A percentile compares a stretch with the other conserved stretches of the same genome.
These are phyloP conservation scores for Mycena venus DNA, from an alignment of 768 basidiomycete species.

Conservation along the genomic window DNA sequence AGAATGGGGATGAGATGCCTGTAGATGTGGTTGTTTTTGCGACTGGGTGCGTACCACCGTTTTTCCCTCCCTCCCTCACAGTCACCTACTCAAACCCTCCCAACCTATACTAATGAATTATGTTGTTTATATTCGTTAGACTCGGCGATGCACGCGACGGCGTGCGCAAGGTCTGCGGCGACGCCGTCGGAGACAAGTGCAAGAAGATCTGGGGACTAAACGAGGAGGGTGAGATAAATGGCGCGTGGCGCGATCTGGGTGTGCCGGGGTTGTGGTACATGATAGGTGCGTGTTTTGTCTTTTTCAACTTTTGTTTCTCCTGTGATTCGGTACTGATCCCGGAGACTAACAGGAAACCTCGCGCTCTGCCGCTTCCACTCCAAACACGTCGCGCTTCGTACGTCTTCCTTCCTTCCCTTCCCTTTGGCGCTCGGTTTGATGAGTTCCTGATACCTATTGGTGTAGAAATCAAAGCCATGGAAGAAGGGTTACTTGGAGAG, in stretches of 20 bases:
- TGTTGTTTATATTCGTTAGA: conserved; percentile 48
- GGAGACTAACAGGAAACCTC: conserved; percentile 60
- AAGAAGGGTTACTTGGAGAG: conserved; percentile 61
- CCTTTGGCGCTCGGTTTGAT: no score
- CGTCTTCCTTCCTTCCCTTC: conserved; percentile 14
- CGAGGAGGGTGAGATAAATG: conserved; percentile 72
- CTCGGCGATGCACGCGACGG: conserved; percentile 57
- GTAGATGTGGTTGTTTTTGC: conserved; percentile 73
- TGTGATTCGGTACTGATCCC: not conserved
- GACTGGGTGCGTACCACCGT: conserved; percentile 59
- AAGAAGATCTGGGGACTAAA: conserved; percentile 73
- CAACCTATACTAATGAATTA: no score
- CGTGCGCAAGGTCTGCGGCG: conserved; percentile 61
- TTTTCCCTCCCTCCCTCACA: no score
- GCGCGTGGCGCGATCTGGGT: conserved; percentile 64
- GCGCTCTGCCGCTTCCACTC: conserved; percentile 77
- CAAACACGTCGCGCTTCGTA: conserved; percentile 76
- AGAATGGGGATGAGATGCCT: conserved; percentile 59
- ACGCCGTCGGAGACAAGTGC: conserved; percentile 58
- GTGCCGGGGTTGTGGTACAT: conserved; percentile 70
- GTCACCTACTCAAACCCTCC: no score
- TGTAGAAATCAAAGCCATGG: conserved; percentile 78
- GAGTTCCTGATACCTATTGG: not conserved
- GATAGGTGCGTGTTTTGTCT: conserved; percentile 54
- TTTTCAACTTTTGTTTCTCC: not conserved